Conservation (phyloP, 1,139 yeast species). For the Geotrichum macrosporum region DNA sequence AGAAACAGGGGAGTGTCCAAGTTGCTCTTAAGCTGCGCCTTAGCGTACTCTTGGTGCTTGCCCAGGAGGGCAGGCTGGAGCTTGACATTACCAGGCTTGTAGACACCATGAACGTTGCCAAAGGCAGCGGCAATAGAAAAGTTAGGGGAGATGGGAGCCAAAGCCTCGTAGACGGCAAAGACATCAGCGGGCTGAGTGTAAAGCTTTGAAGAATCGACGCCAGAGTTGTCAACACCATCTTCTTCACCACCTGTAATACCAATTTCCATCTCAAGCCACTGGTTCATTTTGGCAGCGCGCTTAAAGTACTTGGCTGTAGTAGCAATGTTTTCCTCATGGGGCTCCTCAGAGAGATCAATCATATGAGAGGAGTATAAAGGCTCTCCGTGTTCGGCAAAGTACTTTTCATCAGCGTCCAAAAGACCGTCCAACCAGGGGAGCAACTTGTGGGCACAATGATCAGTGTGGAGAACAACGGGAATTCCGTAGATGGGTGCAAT, state of each 20-base stretch:
- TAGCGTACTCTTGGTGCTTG: constrained; percentile 83
- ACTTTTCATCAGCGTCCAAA: constrained; percentile 93
- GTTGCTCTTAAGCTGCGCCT: constrained; percentile 54
- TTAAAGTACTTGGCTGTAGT: constrained; percentile 92
- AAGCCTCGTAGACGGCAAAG: constrained; percentile 82
- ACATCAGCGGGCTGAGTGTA: constrained; percentile 98
- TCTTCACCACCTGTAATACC: constrained; percentile 99
- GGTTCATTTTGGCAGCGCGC: constrained; percentile 91
- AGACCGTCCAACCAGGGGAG: constrained; percentile 99
- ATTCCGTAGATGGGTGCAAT: constrained; percentile 95
- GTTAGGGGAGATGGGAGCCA: constrained; percentile 90
- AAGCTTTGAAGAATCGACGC: constrained; percentile 77
- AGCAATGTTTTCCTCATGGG: constrained; percentile 92
- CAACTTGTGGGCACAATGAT: constrained; percentile 98
- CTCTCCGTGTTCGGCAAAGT: constrained; percentile 78
- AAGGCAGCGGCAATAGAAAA: constrained; percentile 99
- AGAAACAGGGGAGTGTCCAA: constrained; percentile 79
- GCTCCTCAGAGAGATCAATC: constrained; percentile 97
- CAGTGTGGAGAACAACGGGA: constrained; percentile 96
- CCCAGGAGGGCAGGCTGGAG: constrained; percentile 91
- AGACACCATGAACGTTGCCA: constrained; percentile 99
- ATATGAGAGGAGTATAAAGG: constrained; percentile 98
- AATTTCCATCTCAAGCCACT: constrained; percentile 99
- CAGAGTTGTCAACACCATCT: constrained; percentile 99
- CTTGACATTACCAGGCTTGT: constrained; percentile 98